phyloP scores from a whole-genome alignment of 441 rosid species.

The Croton setiger region DNA sequence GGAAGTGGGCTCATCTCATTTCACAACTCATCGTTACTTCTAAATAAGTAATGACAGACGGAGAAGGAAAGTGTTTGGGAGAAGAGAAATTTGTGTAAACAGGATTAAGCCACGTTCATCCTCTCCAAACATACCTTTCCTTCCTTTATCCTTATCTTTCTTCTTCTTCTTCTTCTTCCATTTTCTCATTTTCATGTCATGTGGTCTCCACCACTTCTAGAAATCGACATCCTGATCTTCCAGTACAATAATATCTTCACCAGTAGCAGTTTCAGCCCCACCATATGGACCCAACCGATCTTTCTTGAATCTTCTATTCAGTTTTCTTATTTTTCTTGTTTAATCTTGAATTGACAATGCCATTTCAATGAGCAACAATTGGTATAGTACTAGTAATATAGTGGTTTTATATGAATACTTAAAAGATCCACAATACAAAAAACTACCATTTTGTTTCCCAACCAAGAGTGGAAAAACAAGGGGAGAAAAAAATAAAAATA shows the following conservation, averaged over 20 bases:
- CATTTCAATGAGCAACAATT: too few relatives aligned
- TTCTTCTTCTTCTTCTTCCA: not conserved
- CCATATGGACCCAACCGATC: not conserved
- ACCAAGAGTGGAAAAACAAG: not conserved
- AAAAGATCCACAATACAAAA: not conserved
- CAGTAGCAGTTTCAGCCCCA: not conserved
- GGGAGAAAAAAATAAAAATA: not conserved
- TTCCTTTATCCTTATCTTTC: slow-evolving; percentile 1
- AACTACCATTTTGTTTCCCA: not conserved
- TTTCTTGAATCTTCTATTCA: slow-evolving; percentile 9
- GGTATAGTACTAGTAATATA: not conserved
- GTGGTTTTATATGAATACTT: not conserved
- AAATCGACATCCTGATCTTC: not conserved
- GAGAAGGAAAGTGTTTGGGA: too few relatives aligned
- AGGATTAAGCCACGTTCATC: slow-evolving; percentile 25
- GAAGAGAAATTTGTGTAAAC: not conserved
- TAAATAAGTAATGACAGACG: too few relatives aligned
- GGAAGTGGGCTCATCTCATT: too few relatives aligned
- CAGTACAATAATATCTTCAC: not conserved
- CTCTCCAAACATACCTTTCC: slow-evolving; percentile 12
- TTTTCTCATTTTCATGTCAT: not conserved
- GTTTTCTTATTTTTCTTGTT: too few relatives aligned
- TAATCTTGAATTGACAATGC: too few relatives aligned
- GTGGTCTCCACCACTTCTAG: slow-evolving; percentile 1
- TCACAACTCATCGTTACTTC: too few relatives aligned